phyloP scores from a whole-genome alignment of 2,329 filamentous ascomycete genomes.

The Trichoderma brevicompactum region DNA sequence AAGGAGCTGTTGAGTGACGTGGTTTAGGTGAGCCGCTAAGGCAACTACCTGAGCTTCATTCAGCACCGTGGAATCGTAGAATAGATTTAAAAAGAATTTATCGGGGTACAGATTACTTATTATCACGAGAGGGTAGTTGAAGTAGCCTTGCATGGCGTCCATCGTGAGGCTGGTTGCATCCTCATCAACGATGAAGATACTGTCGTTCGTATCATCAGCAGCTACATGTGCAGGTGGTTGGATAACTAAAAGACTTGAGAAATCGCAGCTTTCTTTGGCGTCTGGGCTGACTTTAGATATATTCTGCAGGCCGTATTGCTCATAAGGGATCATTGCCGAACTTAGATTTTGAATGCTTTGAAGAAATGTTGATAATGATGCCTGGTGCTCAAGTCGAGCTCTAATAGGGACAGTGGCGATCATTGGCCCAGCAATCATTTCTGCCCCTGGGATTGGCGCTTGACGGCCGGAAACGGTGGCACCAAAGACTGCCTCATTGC shows the following conservation, averaged over 20 bases:
- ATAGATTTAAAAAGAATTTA: background rate
- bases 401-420: conserved; percentile 27
- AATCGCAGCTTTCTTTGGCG: conserved; percentile 30
- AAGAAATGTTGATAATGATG: conserved; percentile 22
- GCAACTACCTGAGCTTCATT: conserved; percentile 7
- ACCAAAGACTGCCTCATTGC: conserved; percentile 31
- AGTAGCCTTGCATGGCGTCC: conserved; percentile 20
- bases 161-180: background rate
- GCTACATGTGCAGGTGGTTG: conserved; percentile 17
- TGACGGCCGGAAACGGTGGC: conserved; percentile 33
- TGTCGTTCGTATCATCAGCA: background rate
- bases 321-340: conserved; percentile 30
- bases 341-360: conserved; percentile 27
- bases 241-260: conserved; percentile 33
- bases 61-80: conserved; percentile 19
- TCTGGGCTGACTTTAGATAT: conserved; percentile 30
- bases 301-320: conserved; percentile 35
- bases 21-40: conserved; percentile 7
- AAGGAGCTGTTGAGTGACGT: conserved; percentile 15
- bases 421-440: conserved; percentile 30
- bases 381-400: conserved; percentile 14
- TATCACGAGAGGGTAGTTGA: conserved; percentile 22
- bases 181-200: background rate
- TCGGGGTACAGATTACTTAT: conserved; percentile 8
- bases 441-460: conserved; percentile 30